Percentiles rank a stretch among this genome's conserved stretches.
These are phyloP conservation scores for Magnaporthiopsis incrustans DNA, from an alignment of 2,329 filamentous ascomycete species.

Conservation along the genomic window DNA sequence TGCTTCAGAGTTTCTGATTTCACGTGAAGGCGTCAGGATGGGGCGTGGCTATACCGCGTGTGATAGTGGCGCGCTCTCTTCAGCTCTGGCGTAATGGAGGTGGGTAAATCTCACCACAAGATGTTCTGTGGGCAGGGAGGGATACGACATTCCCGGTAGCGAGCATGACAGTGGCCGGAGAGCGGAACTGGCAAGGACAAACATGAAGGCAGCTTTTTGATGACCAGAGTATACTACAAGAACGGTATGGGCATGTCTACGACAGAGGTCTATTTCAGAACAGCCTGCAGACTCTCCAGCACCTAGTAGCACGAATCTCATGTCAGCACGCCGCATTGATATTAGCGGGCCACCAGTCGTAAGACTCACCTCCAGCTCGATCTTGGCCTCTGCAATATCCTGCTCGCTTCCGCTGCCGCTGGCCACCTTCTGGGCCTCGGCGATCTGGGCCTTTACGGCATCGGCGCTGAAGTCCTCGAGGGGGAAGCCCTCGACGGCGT, in stretches of 20 bases:
- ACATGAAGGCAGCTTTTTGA: not conserved
- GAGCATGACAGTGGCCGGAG: not conserved
- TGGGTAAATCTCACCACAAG: no score
- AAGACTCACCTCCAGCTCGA: constrained; percentile 84
- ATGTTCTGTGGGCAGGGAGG: no score
- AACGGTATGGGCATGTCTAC: constrained; percentile 20
- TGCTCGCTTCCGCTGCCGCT: constrained; percentile 86
- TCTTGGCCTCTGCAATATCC: constrained; percentile 97
- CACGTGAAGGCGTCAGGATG: not conserved
- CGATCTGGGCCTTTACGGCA: constrained; percentile 78
- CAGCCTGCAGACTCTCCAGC: constrained; percentile 73
- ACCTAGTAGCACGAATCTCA: constrained; percentile 41
- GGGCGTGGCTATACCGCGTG: no score
- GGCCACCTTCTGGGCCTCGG: constrained; percentile 93
- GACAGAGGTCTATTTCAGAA: constrained; percentile 63
- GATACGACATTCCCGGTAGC: no score
- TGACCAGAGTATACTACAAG: constrained; percentile 20
- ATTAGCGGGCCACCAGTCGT: not conserved
- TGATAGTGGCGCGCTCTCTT: no score
- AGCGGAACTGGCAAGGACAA: not conserved
- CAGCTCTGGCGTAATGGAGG: no score
- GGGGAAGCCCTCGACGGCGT: constrained; percentile 90
- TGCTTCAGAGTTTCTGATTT: not conserved
- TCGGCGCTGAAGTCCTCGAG: constrained; percentile 95
- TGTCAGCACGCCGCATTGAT: not conserved